Conservation (phyloP, 2,329 filamentous ascomycete genomes). For the Calonectria pseudoturangicola region DNA sequence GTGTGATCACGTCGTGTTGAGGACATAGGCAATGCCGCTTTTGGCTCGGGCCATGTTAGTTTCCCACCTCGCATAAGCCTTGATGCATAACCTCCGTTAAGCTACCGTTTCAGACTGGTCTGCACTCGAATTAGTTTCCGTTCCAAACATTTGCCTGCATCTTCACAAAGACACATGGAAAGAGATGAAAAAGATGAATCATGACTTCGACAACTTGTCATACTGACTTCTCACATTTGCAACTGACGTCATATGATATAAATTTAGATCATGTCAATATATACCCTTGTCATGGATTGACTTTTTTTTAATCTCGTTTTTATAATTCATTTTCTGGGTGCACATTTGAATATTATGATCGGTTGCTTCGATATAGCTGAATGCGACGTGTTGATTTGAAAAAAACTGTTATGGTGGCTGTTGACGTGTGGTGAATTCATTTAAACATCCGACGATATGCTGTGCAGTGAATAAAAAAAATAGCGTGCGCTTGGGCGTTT, state of each 20-base stretch:
- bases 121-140: slow-evolving; percentile 3
- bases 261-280: slow-evolving; percentile 14
- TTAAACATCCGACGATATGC: background rate
- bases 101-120: slow-evolving; percentile 25
- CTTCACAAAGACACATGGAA: background rate
- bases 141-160: background rate
- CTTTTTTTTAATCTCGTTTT: background rate
- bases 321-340: background rate
- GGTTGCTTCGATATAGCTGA: background rate
- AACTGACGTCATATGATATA: slow-evolving; percentile 22
- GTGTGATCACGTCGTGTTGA: slow-evolving; percentile 26
- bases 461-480: background rate
- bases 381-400: background rate
- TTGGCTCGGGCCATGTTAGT: slow-evolving; percentile 11
- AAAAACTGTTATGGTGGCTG: background rate
- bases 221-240: slow-evolving; percentile 1
- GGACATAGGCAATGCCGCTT: slow-evolving; percentile 32
- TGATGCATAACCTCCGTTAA: slow-evolving; percentile 23
- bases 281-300: background rate
- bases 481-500: slow-evolving; percentile 15
- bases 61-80: slow-evolving; percentile 19
- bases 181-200: background rate
- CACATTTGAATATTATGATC: background rate
- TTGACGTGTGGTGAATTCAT: background rate
- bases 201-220: background rate